Base-by-base conservation (phyloP, 108 stramenopile species). In the Epithemia pelagica region DNA sequence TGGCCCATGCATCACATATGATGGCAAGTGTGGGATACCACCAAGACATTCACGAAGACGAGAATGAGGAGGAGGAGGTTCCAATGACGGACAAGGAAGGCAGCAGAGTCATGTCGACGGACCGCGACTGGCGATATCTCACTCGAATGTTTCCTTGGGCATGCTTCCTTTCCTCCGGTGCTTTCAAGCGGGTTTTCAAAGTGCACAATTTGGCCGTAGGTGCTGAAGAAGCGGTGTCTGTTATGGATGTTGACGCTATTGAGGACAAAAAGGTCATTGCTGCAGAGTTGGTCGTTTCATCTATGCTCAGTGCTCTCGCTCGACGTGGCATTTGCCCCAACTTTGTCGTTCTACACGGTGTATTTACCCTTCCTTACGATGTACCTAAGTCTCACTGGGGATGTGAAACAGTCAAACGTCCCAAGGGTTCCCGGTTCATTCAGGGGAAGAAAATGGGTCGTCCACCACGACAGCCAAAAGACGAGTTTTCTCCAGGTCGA, bases 241-340 rank as follows among this genome's bases (percentile, higher is more conserved):
- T 96, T 8, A 95, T 95, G 97, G 82, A 74, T 78, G 90, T 77
- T 1, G 58, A 58, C 5, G 28, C 10, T 0, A 84, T 97, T 31
- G 92, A 84, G 8, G 85, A 90, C 58, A 78, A 79, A 25, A 85
- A 78, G 64, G 72, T 87, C 23, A 82, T 95, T 31, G 81, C 80
- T n/a, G 82, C 87, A 25, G 97, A 98, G 72, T 75, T 98, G 3
- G 87, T 86, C 2, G 89, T 94, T 21, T 91, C 94, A 18, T 78
- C 80, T 1, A 79, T 95, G 66, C 73, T 96, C 1, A 85, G 88
- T 28, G 81, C 90, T n/a, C 62, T 98, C 20, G 87, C 89, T 1
- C 81, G 87, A 33, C 78, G 92, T 2, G 82, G 90, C 19, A 75
- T 95, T 15, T 95, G 94, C 68, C 96, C 96, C 8, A 95, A 97